These are phyloP conservation scores for Magnaporthiopsis incrustans DNA, from an alignment of 2,329 filamentous ascomycete genomes.

Conservation along the genomic window DNA sequence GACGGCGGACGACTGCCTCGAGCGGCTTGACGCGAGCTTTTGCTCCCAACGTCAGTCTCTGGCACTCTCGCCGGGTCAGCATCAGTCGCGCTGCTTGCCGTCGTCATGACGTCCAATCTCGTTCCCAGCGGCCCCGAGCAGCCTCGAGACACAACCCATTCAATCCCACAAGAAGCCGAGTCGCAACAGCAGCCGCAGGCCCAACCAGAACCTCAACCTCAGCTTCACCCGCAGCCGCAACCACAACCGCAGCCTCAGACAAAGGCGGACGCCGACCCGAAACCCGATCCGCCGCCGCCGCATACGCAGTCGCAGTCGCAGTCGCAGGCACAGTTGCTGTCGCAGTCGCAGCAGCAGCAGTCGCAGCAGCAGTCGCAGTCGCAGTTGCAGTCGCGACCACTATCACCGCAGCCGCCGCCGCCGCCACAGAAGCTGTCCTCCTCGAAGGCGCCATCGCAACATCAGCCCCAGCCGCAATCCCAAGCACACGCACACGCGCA, in stretches of 20 bases:
- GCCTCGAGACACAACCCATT: neutral
- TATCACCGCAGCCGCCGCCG: slow-evolving; percentile 7
- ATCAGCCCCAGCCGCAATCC: slow-evolving; percentile 17
- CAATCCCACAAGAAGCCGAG: neutral
- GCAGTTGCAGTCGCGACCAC: neutral
- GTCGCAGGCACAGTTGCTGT: neutral
- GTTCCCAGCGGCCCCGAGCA: slow-evolving; percentile 1
- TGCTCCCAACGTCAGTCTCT: neutral
- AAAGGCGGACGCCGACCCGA: neutral
- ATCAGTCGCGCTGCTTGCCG: slow-evolving; percentile 1
- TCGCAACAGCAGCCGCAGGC: slow-evolving; percentile 2
- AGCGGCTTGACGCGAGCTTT: neutral
- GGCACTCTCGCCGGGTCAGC: neutral
- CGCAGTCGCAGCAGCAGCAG: neutral
- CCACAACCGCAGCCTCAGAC: neutral
- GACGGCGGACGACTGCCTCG: neutral
- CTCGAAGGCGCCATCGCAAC: neutral
- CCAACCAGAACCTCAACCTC: neutral
- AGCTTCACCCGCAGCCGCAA: neutral
- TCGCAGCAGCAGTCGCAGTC: neutral
- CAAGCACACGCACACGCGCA: slow-evolving; percentile 1
- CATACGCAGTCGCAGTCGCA: neutral
- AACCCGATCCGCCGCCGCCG: neutral
- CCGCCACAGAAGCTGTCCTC: slow-evolving; percentile 5
- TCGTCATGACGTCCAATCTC: slow-evolving; percentile 8